Evolutionary conservation across 306 rosid genomes (phyloP).

Genomic region (Cotoneaster glaucophyllus): DNA sequence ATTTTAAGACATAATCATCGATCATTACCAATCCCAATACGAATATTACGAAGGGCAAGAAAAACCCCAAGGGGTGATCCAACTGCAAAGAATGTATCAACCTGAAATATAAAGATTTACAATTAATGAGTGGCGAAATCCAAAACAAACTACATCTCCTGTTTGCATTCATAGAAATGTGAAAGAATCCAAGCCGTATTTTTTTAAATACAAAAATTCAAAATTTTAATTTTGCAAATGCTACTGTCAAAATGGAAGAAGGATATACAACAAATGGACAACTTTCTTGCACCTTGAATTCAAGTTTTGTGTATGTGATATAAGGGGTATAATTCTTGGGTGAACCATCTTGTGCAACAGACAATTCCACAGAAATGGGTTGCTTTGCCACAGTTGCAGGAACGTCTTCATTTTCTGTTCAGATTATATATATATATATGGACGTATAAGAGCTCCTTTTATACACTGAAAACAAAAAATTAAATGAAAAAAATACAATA

Average conservation of each 20-base stretch:
- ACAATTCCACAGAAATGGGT: constrained; percentile 28
- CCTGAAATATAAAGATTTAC: constrained; percentile 43
- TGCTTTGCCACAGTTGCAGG: constrained; percentile 29
- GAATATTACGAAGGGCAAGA: constrained; percentile 88
- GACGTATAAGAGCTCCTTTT: background rate
- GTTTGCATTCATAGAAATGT: constrained; percentile 11
- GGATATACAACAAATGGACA: background rate
- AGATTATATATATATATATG: constrained; percentile 8
- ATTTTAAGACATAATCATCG: constrained; percentile 6
- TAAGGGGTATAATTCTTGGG: constrained; percentile 56
- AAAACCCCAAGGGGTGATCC: constrained; percentile 99
- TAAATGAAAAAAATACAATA: background rate
- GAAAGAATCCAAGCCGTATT: background rate
- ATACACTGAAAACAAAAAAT: constrained; percentile 7
- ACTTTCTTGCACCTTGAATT: constrained; percentile 57
- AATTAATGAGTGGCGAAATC: constrained; percentile 10
- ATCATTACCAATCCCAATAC: constrained; percentile 75
- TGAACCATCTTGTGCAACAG: constrained; percentile 40
- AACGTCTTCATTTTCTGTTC: constrained; percentile 34
- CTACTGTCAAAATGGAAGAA: background rate
- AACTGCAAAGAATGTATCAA: constrained; percentile 94
- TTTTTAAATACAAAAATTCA: background rate
- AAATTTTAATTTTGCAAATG: background rate
- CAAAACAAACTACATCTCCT: background rate
- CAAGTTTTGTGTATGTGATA: constrained; percentile 78